These are phyloP conservation scores for Rhodomyrtus tomentosa DNA, from an alignment of 345 rosid genomes.

Conservation along the genomic window DNA sequence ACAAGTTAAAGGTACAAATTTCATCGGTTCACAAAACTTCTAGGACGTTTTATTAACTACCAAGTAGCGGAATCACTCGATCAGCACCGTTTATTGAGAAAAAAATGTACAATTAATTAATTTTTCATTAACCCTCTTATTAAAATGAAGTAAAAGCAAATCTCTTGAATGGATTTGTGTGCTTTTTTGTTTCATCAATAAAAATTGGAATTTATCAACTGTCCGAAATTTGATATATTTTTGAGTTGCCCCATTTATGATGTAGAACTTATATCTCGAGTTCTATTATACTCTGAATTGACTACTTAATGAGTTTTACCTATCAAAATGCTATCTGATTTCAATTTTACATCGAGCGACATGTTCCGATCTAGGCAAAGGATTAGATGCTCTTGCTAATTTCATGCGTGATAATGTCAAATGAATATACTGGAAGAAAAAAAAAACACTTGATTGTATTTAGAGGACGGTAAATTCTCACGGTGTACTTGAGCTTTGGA, in stretches of 20 bases:
- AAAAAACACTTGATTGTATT: no score
- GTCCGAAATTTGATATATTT: no score
- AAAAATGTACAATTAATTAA: fast-evolving
- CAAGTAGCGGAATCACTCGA: neutral
- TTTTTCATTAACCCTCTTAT: fast-evolving
- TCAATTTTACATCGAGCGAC: fast-evolving
- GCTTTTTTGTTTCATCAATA: neutral
- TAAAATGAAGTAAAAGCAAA: neutral
- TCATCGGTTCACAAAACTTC: fast-evolving
- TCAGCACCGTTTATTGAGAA: neutral
- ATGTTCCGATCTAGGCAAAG: fast-evolving
- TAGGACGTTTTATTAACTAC: fast-evolving
- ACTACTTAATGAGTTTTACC: fast-evolving
- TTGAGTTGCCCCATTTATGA: neutral
- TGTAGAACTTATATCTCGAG: neutral
- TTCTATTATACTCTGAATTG: neutral
- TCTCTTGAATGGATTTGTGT: fast-evolving
- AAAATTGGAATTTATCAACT: no score
- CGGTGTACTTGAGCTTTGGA: neutral
- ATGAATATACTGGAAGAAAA: no score
- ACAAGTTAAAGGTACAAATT: no score
- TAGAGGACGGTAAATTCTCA: no score
- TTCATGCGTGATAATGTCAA: neutral
- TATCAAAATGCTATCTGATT: neutral
- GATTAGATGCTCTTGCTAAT: neutral